Evolutionary conservation across 371 early-diverging fungal genomes (phyloP), one percentile per base, ranked within the genome.

Genomic region (Haplosporangium sp.): DNA sequence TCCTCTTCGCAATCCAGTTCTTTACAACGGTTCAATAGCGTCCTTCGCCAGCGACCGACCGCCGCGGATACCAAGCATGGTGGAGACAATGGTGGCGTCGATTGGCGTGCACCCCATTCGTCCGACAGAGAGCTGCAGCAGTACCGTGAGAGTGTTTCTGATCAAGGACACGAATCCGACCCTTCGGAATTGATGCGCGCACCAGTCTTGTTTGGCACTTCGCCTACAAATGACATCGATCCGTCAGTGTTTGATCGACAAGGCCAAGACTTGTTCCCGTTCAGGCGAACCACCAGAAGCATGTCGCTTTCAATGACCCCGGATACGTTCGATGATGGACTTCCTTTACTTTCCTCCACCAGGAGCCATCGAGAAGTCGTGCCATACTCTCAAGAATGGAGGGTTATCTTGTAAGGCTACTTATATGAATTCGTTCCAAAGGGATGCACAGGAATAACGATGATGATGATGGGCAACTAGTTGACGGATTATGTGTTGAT

Each of bases 261-360:
- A 4, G 57, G 54, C 10, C 67, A 61, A 1, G 69, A 67, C 42
- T 48, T 81, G 18, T 62, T 67, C 51, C 64, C 81, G 5, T 53
- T 63, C 14, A 69, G 72, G 8, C 65, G 74, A 9, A 48, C 72
- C 14, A 65, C 68, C 50, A 62, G 76, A 42, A 81, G 79, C 62
- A 71, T 88, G 51, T 86, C 89, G 6, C 60, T 86, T 10, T 86
- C 87, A 5, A 74, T 87, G 37, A 81, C 83, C 37, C 83, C 86
- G 37, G 74, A 82, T 21, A 77, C 81, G 0, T 83, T 38, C 16
- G 86, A 86, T 56, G 84, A 81, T 23, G 50, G 62, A 41, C 80
- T 82, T 20, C 76, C 83, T 1, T 45, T 73, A 36, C 53, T 80
- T n/a, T 50, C 74, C 21, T 40, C 73, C 16, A 58, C 67, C 13